A percentile compares a stretch with the other conserved stretches of the same genome.
phyloP scores from a whole-genome alignment of 768 basidiomycete species.

The Lactarius psammicola region DNA sequence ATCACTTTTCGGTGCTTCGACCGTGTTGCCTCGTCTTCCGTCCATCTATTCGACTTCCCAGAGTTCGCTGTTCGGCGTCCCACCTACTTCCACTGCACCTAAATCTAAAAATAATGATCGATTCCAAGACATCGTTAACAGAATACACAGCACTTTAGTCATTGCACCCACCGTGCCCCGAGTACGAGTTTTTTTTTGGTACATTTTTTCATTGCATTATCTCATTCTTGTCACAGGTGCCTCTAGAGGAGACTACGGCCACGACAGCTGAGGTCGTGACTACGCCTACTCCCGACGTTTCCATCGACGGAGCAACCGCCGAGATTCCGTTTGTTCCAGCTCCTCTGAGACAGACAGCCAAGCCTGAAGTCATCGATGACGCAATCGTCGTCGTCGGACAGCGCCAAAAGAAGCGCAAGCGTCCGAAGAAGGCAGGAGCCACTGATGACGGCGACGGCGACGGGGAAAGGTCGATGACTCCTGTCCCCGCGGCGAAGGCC shows the following conservation, averaged over 20 bases:
- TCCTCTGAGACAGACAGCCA: slow-evolving; percentile 46
- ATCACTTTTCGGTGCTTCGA: slow-evolving; percentile 27
- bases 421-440: slow-evolving; percentile 38
- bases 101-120: slow-evolving; percentile 19
- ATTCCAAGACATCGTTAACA: slow-evolving; percentile 57
- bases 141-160: slow-evolving; percentile 64
- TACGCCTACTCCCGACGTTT: slow-evolving; percentile 11
- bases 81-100: neutral
- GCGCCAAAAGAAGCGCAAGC: slow-evolving; percentile 64
- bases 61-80: slow-evolving; percentile 46
- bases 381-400: slow-evolving; percentile 73
- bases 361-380: slow-evolving; percentile 47
- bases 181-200: slow-evolving; percentile 35
- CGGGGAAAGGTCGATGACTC: slow-evolving; percentile 23
- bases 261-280: slow-evolving; percentile 22
- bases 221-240: slow-evolving; percentile 7
- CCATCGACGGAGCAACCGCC: slow-evolving; percentile 44
- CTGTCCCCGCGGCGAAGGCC: slow-evolving; percentile 21
- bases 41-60: slow-evolving; percentile 32
- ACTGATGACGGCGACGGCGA: slow-evolving; percentile 24
- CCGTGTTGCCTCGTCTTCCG: neutral
- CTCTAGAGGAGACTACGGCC: neutral
- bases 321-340: slow-evolving; percentile 81
- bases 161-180: slow-evolving; percentile 55
- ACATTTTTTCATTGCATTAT: neutral